Evolutionary conservation across 257 asterid genomes (phyloP), one percentile per base, ranked within the genome.

Genomic region (Haberlea rhodopensis): DNA sequence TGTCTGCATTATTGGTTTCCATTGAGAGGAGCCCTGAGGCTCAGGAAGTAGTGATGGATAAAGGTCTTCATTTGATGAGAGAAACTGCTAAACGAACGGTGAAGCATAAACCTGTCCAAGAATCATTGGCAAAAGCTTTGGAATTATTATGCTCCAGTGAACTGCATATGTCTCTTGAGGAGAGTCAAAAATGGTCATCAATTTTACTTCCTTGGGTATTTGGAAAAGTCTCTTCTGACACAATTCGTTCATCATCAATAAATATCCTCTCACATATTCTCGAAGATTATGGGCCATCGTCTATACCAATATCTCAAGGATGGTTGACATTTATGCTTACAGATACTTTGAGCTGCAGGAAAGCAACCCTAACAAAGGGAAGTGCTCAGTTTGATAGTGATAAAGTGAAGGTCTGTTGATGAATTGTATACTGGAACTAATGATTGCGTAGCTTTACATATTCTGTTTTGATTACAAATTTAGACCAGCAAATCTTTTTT

Each of bases 221-320:
- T 77, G 86, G 85, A 27, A 81, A 83, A 69, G 77, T 72, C 61
- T 82, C 87, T 27, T 90, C 96, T 32, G 89, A 79, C 65, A 49
- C 78, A 57, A 71, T 87, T 61, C 85, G 90, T 60, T 78, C 87
- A 76, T 94, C 97, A 11, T 95, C 99, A 57, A 84, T 84, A 76
- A 83, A 75, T 72, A 90, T 94, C 72, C 94, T 94, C 71, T 84
- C 96, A 13, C 87, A 68, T 74, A 78, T 94, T 77, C 96, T 94
- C 73, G 96, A 94, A 76, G 99, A 90, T 77, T 94, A 85, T 75
- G 99, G 99, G 62, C 97, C 97, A 62, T 90, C 96, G 29, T 80
- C 96, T 34, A 43, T 94, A 53, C 89, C 94, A 24, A 90, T 90
- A 67, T 90, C 99, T 78, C 99, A 94, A 79, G 99, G 91, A 76